Conservation (phyloP, 805 yeast species). For the Candida takata region DNA sequence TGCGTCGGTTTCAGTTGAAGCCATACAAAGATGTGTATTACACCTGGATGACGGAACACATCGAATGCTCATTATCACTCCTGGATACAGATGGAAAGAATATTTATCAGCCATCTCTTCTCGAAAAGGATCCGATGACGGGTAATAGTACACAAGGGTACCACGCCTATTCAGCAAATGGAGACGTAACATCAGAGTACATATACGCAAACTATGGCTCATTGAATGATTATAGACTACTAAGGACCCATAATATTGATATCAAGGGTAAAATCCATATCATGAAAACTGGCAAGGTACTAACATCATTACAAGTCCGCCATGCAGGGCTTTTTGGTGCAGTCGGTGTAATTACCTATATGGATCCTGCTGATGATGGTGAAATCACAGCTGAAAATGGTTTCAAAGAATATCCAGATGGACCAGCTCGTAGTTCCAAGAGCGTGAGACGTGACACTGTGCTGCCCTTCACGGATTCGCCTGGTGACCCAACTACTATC, state of each 20-base stretch:
- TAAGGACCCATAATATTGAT: constrained; percentile 34
- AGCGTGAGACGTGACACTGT: constrained; percentile 59
- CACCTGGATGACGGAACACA: constrained; percentile 46
- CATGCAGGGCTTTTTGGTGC: constrained; percentile 62
- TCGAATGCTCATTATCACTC: constrained; percentile 35
- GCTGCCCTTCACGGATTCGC: constrained; percentile 47
- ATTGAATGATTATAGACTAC: constrained; percentile 41
- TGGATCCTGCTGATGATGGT: constrained; percentile 56
- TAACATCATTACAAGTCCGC: constrained; percentile 50
- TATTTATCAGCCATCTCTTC: constrained; percentile 39
- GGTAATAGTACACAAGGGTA: constrained; percentile 47
- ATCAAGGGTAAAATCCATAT: constrained; percentile 53
- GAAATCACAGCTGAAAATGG: constrained; percentile 50
- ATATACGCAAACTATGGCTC: constrained; percentile 59
- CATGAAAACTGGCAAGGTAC: constrained; percentile 42
- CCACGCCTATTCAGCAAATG: constrained; percentile 61
- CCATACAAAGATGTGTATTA: constrained; percentile 49
- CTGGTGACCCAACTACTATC: constrained; percentile 78
- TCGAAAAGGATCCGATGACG: constrained; percentile 39
- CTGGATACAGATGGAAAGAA: constrained; percentile 29
- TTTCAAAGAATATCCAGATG: constrained; percentile 50
- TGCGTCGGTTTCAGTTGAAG: constrained; percentile 44
- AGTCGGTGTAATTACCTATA: constrained; percentile 42
- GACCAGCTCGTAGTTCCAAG: constrained; percentile 58
- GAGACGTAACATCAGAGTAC: constrained; percentile 47